A percentile compares a stretch with the other conserved stretches of the same genome.
Conservation (phyloP, 2,329 filamentous ascomycete species). For the Nectriaceae sp. region DNA sequence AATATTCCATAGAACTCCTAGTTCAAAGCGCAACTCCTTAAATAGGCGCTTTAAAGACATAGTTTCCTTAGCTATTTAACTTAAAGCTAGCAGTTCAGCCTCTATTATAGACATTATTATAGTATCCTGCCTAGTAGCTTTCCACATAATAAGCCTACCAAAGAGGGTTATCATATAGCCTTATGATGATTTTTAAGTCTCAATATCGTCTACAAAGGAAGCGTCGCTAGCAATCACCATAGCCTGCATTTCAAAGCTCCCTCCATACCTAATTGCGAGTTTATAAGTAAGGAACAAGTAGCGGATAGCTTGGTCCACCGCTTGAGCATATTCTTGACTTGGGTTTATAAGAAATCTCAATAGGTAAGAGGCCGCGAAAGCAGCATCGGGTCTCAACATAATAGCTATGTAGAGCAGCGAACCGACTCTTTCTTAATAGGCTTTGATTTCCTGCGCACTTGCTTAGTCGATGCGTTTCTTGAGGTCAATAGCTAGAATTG, state of each 20-base stretch:
- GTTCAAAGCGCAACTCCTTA: neutral
- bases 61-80: neutral
- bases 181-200: constrained; percentile 6
- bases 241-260: too few relatives aligned
- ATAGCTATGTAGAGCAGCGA: constrained; percentile 1
- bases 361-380: constrained; percentile 1
- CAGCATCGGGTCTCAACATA: constrained; percentile 1
- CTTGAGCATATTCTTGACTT: neutral
- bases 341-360: constrained; percentile 2
- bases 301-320: neutral
- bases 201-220: constrained; percentile 1
- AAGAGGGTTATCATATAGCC: constrained; percentile 8
- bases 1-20: neutral
- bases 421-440: neutral
- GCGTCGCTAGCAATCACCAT: neutral
- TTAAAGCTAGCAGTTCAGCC: constrained; percentile 7
- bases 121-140: constrained; percentile 7
- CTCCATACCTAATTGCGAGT: neutral
- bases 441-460: neutral
- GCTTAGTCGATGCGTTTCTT: neutral
- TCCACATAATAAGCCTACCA: neutral
- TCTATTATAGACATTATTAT: constrained; percentile 8
- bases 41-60: neutral
- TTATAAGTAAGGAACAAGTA: neutral
- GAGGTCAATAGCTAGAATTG: neutral